A percentile compares a stretch with the other conserved stretches of the same genome.
Evolutionary conservation across 1,139 yeast species (phyloP).

Genomic region (Magnusiomyces sp.): DNA sequence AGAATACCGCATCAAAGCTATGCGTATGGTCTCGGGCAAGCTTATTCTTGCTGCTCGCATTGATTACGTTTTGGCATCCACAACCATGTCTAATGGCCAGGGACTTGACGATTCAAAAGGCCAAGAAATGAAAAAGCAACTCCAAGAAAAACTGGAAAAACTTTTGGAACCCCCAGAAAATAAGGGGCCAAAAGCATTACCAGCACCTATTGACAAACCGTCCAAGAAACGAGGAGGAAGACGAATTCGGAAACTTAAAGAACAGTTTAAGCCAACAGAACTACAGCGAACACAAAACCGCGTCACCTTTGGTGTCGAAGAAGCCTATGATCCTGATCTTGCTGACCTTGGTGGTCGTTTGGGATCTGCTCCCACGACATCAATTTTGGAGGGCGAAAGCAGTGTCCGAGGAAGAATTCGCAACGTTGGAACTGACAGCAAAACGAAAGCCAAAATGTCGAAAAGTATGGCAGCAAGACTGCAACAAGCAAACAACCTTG

Average conservation of each 20-base stretch:
- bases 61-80: constrained; percentile 36
- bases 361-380: constrained; percentile 19
- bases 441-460: constrained; percentile 29
- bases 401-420: constrained; percentile 18
- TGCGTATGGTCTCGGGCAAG: constrained; percentile 75
- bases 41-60: constrained; percentile 76
- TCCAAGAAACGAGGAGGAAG: constrained; percentile 86
- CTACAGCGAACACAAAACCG: constrained; percentile 76
- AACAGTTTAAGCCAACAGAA: constrained; percentile 74
- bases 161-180: constrained; percentile 71
- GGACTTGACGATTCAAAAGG: constrained; percentile 51
- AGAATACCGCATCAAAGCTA: constrained; percentile 56
- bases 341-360: constrained; percentile 56
- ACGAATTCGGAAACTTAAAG: constrained; percentile 68
- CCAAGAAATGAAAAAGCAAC: constrained; percentile 47
- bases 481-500: no score
- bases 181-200: constrained; percentile 63
- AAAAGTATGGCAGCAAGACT: constrained; percentile 27
- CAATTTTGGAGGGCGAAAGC: constrained; percentile 21
- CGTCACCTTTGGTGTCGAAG: constrained; percentile 72
- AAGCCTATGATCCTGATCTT: constrained; percentile 48
- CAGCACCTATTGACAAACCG: constrained; percentile 69
- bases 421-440: constrained; percentile 32
- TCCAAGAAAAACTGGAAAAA: constrained; percentile 57
- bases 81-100: constrained; percentile 8